Conservation (phyloP, 768 basidiomycete genomes). For the Basidioascus undulatus region DNA sequence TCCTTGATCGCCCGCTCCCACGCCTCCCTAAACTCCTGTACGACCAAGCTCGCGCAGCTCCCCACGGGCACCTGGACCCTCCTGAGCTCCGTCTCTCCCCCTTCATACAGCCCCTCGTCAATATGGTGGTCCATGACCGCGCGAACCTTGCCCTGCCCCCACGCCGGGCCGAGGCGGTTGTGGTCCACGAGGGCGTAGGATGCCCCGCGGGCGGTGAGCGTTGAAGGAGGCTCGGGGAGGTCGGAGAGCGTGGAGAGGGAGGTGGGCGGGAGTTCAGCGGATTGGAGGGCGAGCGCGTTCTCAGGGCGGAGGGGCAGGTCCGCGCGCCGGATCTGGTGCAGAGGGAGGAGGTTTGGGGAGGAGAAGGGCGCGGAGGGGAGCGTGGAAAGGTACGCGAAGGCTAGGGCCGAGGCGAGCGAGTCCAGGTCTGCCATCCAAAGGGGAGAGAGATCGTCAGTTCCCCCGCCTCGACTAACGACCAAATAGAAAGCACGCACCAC, state of each 20-base stretch:
- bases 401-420: constrained; percentile 60
- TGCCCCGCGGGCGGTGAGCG: constrained; percentile 27
- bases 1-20: constrained; percentile 15
- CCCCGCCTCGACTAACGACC: no score
- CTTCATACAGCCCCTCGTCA: constrained; percentile 59
- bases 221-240: constrained; percentile 22
- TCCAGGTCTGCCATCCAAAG: constrained; percentile 45
- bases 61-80: no score
- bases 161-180: constrained; percentile 30
- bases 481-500: no score
- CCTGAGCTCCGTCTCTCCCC: no score
- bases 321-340: constrained; percentile 39
- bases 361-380: constrained; percentile 16
- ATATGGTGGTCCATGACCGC: constrained; percentile 78
- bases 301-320: constrained; percentile 67
- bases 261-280: constrained; percentile 28
- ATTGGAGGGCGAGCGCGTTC: constrained; percentile 49
- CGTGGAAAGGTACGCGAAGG: constrained; percentile 51
- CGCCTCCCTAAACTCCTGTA: constrained; percentile 22
- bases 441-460: no score
- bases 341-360: constrained; percentile 40
- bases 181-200: constrained; percentile 75
- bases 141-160: constrained; percentile 26
- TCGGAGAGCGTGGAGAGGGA: constrained; percentile 49
- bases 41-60: constrained; percentile 48